These are phyloP conservation scores for Microbotryomycetes sp. DNA, from an alignment of 1,284 basidiomycete species.

Conservation along the genomic window DNA sequence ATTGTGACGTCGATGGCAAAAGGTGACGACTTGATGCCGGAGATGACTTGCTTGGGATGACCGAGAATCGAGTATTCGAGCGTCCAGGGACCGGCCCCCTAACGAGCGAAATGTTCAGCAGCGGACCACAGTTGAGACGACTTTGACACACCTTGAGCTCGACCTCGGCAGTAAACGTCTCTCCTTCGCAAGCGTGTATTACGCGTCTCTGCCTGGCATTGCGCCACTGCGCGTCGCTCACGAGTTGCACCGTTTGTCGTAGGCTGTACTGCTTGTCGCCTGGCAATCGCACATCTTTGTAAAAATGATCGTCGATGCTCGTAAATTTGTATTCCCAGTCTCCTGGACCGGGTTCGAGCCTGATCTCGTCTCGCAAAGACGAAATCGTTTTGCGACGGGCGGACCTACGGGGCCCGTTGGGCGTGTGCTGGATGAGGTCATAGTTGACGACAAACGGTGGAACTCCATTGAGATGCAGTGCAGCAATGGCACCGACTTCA, in stretches of 20 bases:
- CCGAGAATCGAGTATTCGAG: conserved; percentile 70
- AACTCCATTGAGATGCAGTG: conserved; percentile 76
- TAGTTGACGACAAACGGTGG: conserved; percentile 84
- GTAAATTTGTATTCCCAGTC: conserved; percentile 80
- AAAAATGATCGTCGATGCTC: conserved; percentile 74
- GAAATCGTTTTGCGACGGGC: conserved; percentile 49
- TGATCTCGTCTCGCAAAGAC: conserved; percentile 70
- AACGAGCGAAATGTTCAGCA: conserved; percentile 1
- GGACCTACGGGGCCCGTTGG: conserved; percentile 42
- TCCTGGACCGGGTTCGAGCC: conserved; percentile 76
- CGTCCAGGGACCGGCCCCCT: conserved; percentile 84
- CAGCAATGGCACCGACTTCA: conserved; percentile 82
- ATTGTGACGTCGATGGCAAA: conserved; percentile 40
- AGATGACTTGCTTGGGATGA: conserved; percentile 44
- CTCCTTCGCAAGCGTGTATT: conserved; percentile 58
- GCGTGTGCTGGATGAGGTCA: conserved; percentile 42
- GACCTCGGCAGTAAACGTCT: conserved; percentile 63
- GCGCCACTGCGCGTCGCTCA: conserved; percentile 68
- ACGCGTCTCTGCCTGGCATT: conserved; percentile 45
- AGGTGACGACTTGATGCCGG: conserved; percentile 34
- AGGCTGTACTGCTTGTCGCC: conserved; percentile 47
- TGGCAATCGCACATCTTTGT: conserved; percentile 55
- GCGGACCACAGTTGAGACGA: conserved; percentile 1
- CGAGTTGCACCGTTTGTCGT: conserved; percentile 77
- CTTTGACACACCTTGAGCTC: conserved; percentile 56